Evolutionary conservation across 2,329 filamentous ascomycete genomes (phyloP).

Genomic region (Gnomoniopsis sp.): DNA sequence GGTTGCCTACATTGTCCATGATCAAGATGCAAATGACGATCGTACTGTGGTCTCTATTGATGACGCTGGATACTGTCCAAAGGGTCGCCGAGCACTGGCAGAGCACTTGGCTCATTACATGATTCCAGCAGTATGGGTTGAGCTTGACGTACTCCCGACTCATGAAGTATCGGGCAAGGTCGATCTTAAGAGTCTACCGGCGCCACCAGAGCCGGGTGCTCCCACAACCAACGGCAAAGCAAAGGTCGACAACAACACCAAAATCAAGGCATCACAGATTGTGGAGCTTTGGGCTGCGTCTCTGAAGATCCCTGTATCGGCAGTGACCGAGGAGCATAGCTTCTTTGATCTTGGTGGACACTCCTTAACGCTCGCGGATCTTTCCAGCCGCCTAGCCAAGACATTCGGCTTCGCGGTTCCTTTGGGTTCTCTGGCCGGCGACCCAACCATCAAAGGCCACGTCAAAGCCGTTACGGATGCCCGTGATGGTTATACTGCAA

Average conservation of each 20-base stretch:
- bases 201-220: slow-evolving; percentile 45
- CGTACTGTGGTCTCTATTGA: slow-evolving; percentile 59
- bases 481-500: slow-evolving; percentile 69
- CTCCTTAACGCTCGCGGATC: slow-evolving; percentile 71
- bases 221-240: slow-evolving; percentile 33
- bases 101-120: slow-evolving; percentile 75
- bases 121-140: slow-evolving; percentile 76
- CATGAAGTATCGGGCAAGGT: slow-evolving; percentile 78
- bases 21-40: slow-evolving; percentile 43
- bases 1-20: slow-evolving; percentile 72
- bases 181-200: slow-evolving; percentile 68
- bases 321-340: slow-evolving; percentile 67
- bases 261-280: slow-evolving; percentile 64
- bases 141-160: slow-evolving; percentile 67
- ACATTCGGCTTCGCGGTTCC: slow-evolving; percentile 72
- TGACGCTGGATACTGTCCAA: slow-evolving; percentile 67
- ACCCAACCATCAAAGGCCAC: slow-evolving; percentile 69
- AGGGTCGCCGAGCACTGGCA: slow-evolving; percentile 61
- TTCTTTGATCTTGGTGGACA: slow-evolving; percentile 83
- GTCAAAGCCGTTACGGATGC: slow-evolving; percentile 67
- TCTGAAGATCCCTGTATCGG: slow-evolving; percentile 59
- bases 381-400: slow-evolving; percentile 66
- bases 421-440: slow-evolving; percentile 66
- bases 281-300: slow-evolving; percentile 70
- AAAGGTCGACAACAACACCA: slow-evolving; percentile 54